Evolutionary conservation across 192 early-diverging fungal species (phyloP), one percentile per base, ranked within the genome.

Genomic region (Mortierella alpina): DNA sequence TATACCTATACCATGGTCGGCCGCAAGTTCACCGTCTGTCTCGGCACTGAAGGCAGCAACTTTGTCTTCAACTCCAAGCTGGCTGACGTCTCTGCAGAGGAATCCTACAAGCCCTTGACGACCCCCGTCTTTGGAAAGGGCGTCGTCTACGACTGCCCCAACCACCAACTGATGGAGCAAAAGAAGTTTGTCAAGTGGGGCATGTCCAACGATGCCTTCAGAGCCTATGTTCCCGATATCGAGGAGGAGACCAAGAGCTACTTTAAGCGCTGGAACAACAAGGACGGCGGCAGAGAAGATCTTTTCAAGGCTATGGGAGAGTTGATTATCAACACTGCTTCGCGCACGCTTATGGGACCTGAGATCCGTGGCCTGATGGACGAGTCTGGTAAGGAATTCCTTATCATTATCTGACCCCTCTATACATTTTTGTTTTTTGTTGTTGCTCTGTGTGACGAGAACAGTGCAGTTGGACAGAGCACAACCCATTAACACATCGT

Each of bases 181-280:
- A 99, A 99, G 88, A 96, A 87, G 93, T 97, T 99, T 86, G 92
- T 98, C 78, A 99, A 99, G 88, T 91, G 95, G 62, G 92, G 93
- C 52, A 87, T 99, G 73, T 92, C 94, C 62, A 90, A 90, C 59
- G 92, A 96, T 23, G 94, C 91, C 73, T 95, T 99, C 85, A 88
- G 92, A 61, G 78, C 90, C 42, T 96, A 98, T 86, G 88, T 98
- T 44, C 94, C 96, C 49, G 91, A 96, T 74, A 91, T 98, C 62
- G 86, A 90, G 42, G 84, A 93, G 63, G 98, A 99, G 85, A 89
- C 92, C 62, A 83, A 82, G 59, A 88, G 89, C 48, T 97, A 96
- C 82, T 91, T 98, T 68, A 68, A 89, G 57, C 86, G 87, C 63
- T 86, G 89, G 77, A 89, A 89, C 74, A 84, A 84, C 55, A 82